Base-by-base conservation (phyloP, 768 basidiomycete genomes). In the Plicaturopsis crispa region DNA sequence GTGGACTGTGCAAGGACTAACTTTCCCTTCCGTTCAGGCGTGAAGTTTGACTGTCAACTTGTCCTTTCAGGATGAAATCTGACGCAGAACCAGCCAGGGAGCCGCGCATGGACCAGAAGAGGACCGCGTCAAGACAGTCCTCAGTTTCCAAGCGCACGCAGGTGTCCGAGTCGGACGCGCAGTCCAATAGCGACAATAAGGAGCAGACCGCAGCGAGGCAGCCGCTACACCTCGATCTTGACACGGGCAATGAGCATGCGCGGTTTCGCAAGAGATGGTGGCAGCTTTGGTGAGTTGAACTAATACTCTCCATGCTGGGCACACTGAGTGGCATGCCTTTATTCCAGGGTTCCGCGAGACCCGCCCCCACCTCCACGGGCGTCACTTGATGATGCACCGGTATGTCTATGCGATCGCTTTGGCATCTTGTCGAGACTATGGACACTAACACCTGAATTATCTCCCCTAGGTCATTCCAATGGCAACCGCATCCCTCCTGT, bases 281-380 rank as follows among this genome's bases (percentile, higher is more conserved):
- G 68, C 67, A 78, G 50, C 20, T 76, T 42, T 78, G 76, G 76
- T 74, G 43, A 24, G 60, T n/a, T n/a, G n/a, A 44, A 31, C 35
- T 32, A 13, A 21, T 36, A 7, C 24, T 39, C 7, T 28, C 13
- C n/a, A 14, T 17, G 12, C 11, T 26, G 19, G 19, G 12, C 37
- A 38, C 7, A 14, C 17, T 23, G 26, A 18, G 23, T 31, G 24
- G 33, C 23, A 14, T 32, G 14, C 39, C 23, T 23, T 19, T 14
- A 31, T 17, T 35, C 4, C 35, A 78, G 80, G 80, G 61, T 75
- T 41, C 82, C 82, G 2, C 65, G 65, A 33, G 62, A 75, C 31
- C 69, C 69, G 2, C 83, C 79, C 0, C 70, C 75, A 0, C 73
- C 74, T 4, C 65, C 82, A 1, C 75, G 70, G 8, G 48, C 54